phyloP scores from a whole-genome alignment of 495 filamentous ascomycete species.

The Penicillium ochrochloron region DNA sequence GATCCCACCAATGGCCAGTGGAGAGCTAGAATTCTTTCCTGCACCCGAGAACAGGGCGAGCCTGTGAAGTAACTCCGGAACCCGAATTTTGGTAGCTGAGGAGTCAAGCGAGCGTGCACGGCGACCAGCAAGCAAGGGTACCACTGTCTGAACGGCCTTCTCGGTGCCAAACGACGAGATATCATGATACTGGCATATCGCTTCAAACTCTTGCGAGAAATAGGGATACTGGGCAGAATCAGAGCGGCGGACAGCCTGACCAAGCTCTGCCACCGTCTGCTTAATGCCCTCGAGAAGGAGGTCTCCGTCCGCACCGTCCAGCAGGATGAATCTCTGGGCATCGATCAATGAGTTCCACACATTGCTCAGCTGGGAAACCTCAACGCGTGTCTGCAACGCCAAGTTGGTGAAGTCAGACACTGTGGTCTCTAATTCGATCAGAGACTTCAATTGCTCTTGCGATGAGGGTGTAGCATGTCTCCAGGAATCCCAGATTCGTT shows the following conservation, averaged over 20 bases:
- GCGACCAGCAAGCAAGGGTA: conserved; percentile 49
- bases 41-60: conserved; percentile 45
- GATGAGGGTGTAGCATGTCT: conserved; percentile 66
- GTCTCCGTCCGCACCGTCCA: conserved; percentile 44
- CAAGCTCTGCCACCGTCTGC: conserved; percentile 60
- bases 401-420: conserved; percentile 73
- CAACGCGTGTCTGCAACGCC: conserved; percentile 48
- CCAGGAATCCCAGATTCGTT: conserved; percentile 75
- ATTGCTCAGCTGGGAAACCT: conserved; percentile 43
- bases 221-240: conserved; percentile 46
- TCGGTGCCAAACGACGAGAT: conserved; percentile 33
- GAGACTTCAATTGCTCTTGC: conserved; percentile 51
- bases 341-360: conserved; percentile 50
- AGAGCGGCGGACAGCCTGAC: conserved; percentile 44
- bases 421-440: conserved; percentile 67
- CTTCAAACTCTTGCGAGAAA: conserved; percentile 68
- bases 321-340: conserved; percentile 46
- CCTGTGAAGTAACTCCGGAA: conserved; percentile 44
- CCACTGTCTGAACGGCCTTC: conserved; percentile 33
- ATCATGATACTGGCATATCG: conserved; percentile 65
- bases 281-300: conserved; percentile 53
- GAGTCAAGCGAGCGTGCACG: conserved; percentile 39
- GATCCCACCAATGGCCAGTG: conserved; percentile 53
- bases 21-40: conserved; percentile 27
- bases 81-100: conserved; percentile 38